A percentile compares a stretch with the other conserved stretches of the same genome.
Evolutionary conservation across 2,329 filamentous ascomycete genomes (phyloP).

Genomic region (Bipolaris victoriae): DNA sequence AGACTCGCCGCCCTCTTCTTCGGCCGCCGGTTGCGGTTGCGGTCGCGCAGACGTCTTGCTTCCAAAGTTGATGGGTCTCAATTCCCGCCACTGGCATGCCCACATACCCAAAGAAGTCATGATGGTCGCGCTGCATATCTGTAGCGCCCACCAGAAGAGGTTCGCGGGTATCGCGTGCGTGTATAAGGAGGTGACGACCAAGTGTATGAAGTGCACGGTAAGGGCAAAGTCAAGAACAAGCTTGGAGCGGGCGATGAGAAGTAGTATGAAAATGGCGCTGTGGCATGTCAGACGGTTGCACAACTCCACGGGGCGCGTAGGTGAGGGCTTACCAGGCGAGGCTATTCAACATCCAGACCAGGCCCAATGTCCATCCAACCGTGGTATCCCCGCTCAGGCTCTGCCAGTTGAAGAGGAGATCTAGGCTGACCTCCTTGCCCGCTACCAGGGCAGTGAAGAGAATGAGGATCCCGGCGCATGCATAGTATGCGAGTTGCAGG

Average conservation of each 20-base stretch:
- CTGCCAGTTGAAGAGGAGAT: constrained; percentile 68
- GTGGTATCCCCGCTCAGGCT: constrained; percentile 70
- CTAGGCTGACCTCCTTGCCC: constrained; percentile 64
- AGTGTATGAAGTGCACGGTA: constrained; percentile 83
- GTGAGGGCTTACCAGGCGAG: constrained; percentile 62
- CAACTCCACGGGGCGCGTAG: background rate
- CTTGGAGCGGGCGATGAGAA: constrained; percentile 86
- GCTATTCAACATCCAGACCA: constrained; percentile 71
- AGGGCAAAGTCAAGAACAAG: constrained; percentile 94
- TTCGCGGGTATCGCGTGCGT: constrained; percentile 76
- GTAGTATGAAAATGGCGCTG: constrained; percentile 82
- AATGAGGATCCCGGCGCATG: constrained; percentile 65
- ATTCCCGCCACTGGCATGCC: constrained; percentile 88
- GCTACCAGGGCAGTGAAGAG: constrained; percentile 71
- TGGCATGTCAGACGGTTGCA: constrained; percentile 19
- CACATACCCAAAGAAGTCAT: constrained; percentile 81
- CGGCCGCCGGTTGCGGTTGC: constrained; percentile 31
- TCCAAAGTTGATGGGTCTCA: constrained; percentile 87
- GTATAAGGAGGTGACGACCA: constrained; percentile 79
- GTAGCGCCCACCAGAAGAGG: constrained; percentile 83
- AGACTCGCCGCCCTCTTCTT: constrained; percentile 48
- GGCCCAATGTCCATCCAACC: constrained; percentile 70
- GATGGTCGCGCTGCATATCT: constrained; percentile 64
- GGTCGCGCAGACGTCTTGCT: constrained; percentile 53
- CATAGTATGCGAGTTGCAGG: constrained; percentile 70